These are phyloP conservation scores for Clarkia xantiana DNA, from an alignment of 345 rosid genomes.

Conservation along the genomic window DNA sequence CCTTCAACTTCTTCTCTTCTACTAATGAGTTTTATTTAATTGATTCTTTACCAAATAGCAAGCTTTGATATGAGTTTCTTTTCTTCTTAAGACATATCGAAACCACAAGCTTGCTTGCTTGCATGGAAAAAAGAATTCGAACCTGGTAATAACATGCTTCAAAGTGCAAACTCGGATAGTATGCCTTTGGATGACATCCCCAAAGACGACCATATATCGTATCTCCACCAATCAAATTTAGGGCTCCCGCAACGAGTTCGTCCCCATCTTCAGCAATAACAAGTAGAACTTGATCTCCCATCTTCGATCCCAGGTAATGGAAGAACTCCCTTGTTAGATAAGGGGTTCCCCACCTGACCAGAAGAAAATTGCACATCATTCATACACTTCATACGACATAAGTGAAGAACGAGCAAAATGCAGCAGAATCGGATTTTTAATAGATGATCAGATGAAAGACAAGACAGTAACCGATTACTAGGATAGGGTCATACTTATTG, in stretches of 20 bases:
- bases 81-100: not conserved
- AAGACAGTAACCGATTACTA: slow-evolving; percentile 2
- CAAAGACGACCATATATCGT: slow-evolving; percentile 80
- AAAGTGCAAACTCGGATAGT: slow-evolving; percentile 83
- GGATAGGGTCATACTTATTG: slow-evolving; percentile 55
- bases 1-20: no score
- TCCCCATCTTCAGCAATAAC: slow-evolving; percentile 79
- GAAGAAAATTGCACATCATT: not conserved
- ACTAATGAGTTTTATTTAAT: no score
- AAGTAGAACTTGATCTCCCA: slow-evolving; percentile 65
- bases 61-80: not conserved
- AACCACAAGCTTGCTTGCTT: not conserved
- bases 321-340: slow-evolving; percentile 85
- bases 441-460: no score
- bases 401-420: no score
- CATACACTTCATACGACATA: no score
- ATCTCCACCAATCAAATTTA: slow-evolving; percentile 90
- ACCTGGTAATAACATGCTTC: slow-evolving; percentile 99
- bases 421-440: no score
- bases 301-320: slow-evolving; percentile 61
- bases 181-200: slow-evolving; percentile 72
- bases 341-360: slow-evolving; percentile 84
- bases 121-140: slow-evolving; percentile 1
- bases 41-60: no score
- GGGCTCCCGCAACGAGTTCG: slow-evolving; percentile 85